phyloP scores from a whole-genome alignment of 495 filamentous ascomycete species.

The Hyaloscypha finlandica region DNA sequence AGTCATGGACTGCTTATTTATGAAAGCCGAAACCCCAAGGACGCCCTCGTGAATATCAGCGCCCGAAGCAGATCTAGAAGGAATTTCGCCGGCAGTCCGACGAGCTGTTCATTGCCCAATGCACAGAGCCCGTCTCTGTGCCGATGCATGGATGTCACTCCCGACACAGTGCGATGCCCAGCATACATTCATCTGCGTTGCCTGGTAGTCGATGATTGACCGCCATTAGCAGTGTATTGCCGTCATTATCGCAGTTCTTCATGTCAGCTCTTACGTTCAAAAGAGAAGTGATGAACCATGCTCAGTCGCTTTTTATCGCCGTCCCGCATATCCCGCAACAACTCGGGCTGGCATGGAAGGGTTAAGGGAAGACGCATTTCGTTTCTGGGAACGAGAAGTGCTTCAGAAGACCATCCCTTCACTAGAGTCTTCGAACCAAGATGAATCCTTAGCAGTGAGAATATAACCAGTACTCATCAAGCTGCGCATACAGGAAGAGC shows the following conservation, averaged over 20 bases:
- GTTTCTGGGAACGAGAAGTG: slow-evolving; percentile 28
- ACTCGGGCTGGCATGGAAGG: slow-evolving; percentile 23
- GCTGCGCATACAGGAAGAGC: slow-evolving; percentile 10
- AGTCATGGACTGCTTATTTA: slow-evolving; percentile 12
- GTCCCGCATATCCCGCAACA: slow-evolving; percentile 28
- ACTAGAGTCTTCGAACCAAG: slow-evolving; percentile 40
- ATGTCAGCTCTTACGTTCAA: slow-evolving; percentile 40
- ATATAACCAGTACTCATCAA: slow-evolving; percentile 7
- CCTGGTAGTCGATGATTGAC: slow-evolving; percentile 44
- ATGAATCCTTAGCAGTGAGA: slow-evolving; percentile 15
- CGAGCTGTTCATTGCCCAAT: slow-evolving; percentile 47
- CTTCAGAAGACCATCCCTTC: slow-evolving; percentile 52
- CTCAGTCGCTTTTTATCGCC: slow-evolving; percentile 6
- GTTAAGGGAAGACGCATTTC: neutral
- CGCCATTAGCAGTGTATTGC: slow-evolving; percentile 48
- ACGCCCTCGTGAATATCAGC: slow-evolving; percentile 42
- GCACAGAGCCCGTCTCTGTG: slow-evolving; percentile 48
- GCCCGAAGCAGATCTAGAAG: slow-evolving; percentile 44
- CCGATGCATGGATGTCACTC: slow-evolving; percentile 40
- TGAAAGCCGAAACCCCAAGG: slow-evolving; percentile 12
- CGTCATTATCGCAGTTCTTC: slow-evolving; percentile 45
- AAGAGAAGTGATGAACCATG: slow-evolving; percentile 34
- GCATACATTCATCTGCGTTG: slow-evolving; percentile 37
- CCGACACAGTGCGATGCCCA: slow-evolving; percentile 35
- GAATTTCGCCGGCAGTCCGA: slow-evolving; percentile 43